Evolutionary conservation across 345 rosid species (phyloP).

Genomic region (Heritiera littoralis): DNA sequence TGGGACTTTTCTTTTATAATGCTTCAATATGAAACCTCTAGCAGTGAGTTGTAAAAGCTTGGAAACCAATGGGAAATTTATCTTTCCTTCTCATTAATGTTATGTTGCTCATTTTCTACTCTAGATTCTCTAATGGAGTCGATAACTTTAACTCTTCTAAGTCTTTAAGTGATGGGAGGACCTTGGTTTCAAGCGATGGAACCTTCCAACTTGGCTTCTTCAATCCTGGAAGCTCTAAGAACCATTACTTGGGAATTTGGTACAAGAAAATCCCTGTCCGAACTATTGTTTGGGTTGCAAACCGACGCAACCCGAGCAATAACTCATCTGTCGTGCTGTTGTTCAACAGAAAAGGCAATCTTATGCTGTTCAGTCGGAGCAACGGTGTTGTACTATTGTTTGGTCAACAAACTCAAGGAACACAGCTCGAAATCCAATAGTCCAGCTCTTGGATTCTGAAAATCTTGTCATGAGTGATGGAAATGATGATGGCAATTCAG

Average conservation of each 20-base stretch:
- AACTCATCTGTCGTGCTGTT: conserved; percentile 9
- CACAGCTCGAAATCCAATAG: conserved; percentile 7
- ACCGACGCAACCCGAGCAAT: conserved; percentile 24
- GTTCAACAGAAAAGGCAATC: conserved; percentile 15
- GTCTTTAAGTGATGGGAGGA: conserved; percentile 18
- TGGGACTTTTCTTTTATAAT: neutral
- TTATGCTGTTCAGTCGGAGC: conserved; percentile 15
- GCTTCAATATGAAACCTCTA: neutral
- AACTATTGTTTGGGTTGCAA: conserved; percentile 35
- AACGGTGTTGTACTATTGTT: neutral
- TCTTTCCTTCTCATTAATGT: neutral
- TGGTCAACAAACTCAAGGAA: conserved; percentile 25
- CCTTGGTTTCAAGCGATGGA: conserved; percentile 25
- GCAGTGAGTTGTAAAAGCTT: neutral
- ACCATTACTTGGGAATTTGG: conserved; percentile 32
- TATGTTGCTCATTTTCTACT: neutral
- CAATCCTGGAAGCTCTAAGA: conserved; percentile 6
- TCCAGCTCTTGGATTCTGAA: no score
- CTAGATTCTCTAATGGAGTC: neutral
- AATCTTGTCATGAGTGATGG: no score
- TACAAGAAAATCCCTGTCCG: conserved; percentile 15
- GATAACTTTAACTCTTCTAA: neutral
- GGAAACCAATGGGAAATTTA: neutral
- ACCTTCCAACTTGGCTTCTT: conserved; percentile 31
- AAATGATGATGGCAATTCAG: no score